phyloP scores from a whole-genome alignment of 345 rosid species.

The Heritiera littoralis region DNA sequence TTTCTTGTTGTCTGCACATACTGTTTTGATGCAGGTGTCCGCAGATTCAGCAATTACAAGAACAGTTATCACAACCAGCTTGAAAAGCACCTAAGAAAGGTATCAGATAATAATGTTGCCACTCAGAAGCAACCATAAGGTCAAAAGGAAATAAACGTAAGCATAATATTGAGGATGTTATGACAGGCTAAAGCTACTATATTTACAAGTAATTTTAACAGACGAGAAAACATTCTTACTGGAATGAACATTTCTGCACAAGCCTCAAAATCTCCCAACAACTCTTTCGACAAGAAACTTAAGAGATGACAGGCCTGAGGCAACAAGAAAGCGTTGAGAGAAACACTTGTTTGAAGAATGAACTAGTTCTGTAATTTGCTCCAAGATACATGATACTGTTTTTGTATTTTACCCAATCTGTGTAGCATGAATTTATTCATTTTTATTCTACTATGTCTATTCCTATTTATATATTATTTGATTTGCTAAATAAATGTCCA shows the following conservation, averaged over 20 bases:
- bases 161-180: constrained; percentile 1
- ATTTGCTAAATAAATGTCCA: neutral
- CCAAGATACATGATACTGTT: neutral
- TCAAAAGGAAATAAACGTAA: neutral
- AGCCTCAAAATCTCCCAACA: constrained; percentile 88
- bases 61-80: constrained; percentile 95
- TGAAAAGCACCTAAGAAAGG: constrained; percentile 82
- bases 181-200: constrained; percentile 18
- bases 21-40: constrained; percentile 95
- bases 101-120: neutral
- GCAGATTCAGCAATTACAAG: constrained; percentile 98
- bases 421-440: neutral
- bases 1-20: constrained; percentile 27
- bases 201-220: neutral
- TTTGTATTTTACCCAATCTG: neutral
- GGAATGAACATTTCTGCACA: constrained; percentile 94
- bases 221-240: constrained; percentile 42
- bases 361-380: neutral
- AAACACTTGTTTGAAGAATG: neutral
- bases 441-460: neutral
- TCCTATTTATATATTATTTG: neutral
- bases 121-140: neutral
- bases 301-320: constrained; percentile 84
- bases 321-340: constrained; percentile 4
- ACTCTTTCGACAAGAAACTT: constrained; percentile 89